Evolutionary conservation across 208 protist species (phyloP).

Genomic region (Wallacemonas sp.): DNA sequence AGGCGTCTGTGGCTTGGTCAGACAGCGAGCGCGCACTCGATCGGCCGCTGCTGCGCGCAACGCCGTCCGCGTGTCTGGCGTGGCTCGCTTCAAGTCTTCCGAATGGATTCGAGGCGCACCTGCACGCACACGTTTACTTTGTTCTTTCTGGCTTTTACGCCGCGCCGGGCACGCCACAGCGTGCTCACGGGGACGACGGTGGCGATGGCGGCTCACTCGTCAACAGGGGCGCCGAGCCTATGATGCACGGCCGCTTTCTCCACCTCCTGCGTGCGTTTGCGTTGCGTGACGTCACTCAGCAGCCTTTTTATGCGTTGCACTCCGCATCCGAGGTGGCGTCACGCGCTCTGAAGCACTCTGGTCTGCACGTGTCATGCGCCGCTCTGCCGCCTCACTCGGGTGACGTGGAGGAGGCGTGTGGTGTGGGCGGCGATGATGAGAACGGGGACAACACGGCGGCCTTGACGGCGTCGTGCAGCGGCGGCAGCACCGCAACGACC

Average conservation of each 20-base stretch:
- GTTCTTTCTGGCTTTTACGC: conserved; percentile 1
- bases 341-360: no score
- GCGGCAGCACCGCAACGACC: neutral
- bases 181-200: no score
- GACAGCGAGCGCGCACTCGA: neutral
- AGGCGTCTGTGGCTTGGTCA: neutral
- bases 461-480: neutral
- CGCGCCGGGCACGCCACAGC: no score
- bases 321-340: neutral
- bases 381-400: no score
- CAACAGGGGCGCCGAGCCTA: neutral
- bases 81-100: neutral
- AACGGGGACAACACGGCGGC: no score
- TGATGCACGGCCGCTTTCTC: neutral
- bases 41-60: neutral
- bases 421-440: no score
- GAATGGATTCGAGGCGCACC: neutral
- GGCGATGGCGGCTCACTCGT: neutral
- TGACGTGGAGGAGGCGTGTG: no score
- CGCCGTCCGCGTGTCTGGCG: neutral
- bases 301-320: neutral
- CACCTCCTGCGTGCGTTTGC: neutral
- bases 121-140: conserved; percentile 5
- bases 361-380: no score
- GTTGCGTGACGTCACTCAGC: neutral